Evolutionary conservation across 176 grass and related monocot species (phyloP).

Genomic region (Dactylis glomerata): DNA sequence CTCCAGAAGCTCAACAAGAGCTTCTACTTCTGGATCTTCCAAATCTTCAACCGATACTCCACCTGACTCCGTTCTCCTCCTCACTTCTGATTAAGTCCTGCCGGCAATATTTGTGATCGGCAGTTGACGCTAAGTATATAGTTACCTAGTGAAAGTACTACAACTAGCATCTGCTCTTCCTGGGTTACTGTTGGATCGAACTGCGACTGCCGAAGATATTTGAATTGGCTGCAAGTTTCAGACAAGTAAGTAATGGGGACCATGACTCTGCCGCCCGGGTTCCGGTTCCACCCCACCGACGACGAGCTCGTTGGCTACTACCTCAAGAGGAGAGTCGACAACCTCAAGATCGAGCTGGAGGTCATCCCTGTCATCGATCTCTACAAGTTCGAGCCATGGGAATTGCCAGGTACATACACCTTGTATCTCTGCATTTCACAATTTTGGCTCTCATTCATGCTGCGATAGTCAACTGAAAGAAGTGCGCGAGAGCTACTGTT

Average conservation of each 20-base stretch:
- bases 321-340: slow-evolving; percentile 87
- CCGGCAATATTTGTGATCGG: slow-evolving; percentile 40
- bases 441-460: neutral
- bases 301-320: slow-evolving; percentile 95
- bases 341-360: slow-evolving; percentile 84
- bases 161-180: neutral
- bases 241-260: slow-evolving; percentile 26
- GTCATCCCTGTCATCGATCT: slow-evolving; percentile 87
- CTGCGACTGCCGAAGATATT: slow-evolving; percentile 21
- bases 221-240: slow-evolving; percentile 28
- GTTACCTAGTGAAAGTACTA: neutral
- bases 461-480: neutral
- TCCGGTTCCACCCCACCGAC: slow-evolving; percentile 96
- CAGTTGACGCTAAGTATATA: neutral
- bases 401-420: slow-evolving; percentile 65
- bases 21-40: slow-evolving; percentile 95
- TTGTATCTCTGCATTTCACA: neutral
- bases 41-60: slow-evolving; percentile 56
- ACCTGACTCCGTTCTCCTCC: neutral
- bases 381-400: slow-evolving; percentile 98
- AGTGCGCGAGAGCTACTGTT: neutral
- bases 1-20: slow-evolving; percentile 58
- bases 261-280: slow-evolving; percentile 72
- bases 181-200: neutral
- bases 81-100: neutral